Evolutionary conservation across 202 grass and related monocot genomes (phyloP).

Genomic region (Panicum hallii): DNA sequence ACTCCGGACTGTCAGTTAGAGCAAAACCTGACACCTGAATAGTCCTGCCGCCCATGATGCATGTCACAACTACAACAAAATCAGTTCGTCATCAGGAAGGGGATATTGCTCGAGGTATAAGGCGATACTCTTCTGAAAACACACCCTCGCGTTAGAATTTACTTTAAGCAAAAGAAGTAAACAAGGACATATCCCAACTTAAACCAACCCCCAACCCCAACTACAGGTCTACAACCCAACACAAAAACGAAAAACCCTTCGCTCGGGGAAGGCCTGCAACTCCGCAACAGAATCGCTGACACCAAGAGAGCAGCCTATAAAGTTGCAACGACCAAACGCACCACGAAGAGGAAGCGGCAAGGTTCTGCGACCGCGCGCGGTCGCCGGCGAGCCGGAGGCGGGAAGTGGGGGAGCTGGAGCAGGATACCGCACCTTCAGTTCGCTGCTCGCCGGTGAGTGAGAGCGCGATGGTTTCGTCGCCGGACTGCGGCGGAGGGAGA

Average conservation of each 20-base stretch:
- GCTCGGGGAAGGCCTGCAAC: not conserved
- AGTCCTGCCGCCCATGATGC: constrained; percentile 68
- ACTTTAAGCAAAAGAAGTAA: not conserved
- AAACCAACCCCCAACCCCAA: not conserved
- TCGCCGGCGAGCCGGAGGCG: not conserved
- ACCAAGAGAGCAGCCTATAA: not conserved
- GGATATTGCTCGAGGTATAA: too few relatives aligned
- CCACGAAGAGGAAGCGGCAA: not conserved
- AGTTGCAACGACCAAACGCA: constrained; percentile 16
- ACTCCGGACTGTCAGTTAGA: constrained; percentile 39
- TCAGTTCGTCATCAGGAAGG: too few relatives aligned
- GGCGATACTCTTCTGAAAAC: too few relatives aligned
- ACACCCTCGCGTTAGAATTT: too few relatives aligned
- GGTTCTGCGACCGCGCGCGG: not conserved
- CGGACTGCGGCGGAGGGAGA: too few relatives aligned
- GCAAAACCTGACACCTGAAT: constrained; percentile 64
- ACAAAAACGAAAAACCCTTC: not conserved
- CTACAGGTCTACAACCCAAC: too few relatives aligned
- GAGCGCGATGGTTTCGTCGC: too few relatives aligned
- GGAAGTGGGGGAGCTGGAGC: not conserved
- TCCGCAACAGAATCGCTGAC: not conserved
- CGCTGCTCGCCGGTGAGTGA: not conserved
- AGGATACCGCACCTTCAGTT: constrained; percentile 6
- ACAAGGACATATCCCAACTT: not conserved
- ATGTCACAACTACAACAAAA: constrained; percentile 39